Conservation (phyloP, 352 stramenopile genomes). For the Globisporangium orthogonon region DNA sequence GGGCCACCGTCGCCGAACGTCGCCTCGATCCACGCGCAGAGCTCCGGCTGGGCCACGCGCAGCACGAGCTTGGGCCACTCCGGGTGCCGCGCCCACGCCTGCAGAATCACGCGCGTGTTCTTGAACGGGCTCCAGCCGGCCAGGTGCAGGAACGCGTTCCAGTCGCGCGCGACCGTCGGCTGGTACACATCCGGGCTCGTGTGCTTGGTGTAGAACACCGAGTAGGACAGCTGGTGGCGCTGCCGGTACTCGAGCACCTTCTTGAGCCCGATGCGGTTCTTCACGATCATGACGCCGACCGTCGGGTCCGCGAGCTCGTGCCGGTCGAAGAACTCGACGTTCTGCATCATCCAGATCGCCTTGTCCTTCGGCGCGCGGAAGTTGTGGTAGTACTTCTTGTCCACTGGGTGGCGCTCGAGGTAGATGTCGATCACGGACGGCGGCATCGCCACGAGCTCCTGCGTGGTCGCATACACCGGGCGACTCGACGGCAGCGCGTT, state of each 20-base stretch:
- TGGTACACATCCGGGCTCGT: slow-evolving; percentile 68
- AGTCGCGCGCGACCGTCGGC: slow-evolving; percentile 50
- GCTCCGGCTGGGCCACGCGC: slow-evolving; percentile 53
- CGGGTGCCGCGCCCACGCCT: slow-evolving; percentile 59
- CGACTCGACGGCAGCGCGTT: slow-evolving; percentile 60
- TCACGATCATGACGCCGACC: slow-evolving; percentile 79
- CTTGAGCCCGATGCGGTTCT: slow-evolving; percentile 74
- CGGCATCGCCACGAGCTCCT: slow-evolving; percentile 38
- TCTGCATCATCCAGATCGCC: slow-evolving; percentile 84
- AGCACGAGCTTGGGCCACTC: slow-evolving; percentile 71
- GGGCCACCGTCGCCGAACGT: slow-evolving; percentile 36
- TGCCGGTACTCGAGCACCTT: slow-evolving; percentile 80
- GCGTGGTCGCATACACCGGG: slow-evolving; percentile 40
- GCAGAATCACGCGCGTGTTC: slow-evolving; percentile 66
- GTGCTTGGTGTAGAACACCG: slow-evolving; percentile 80
- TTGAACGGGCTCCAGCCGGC: slow-evolving; percentile 70
- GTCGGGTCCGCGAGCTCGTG: slow-evolving; percentile 63
- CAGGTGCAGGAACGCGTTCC: slow-evolving; percentile 70
- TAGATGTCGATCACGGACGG: slow-evolving; percentile 77
- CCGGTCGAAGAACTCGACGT: slow-evolving; percentile 79
- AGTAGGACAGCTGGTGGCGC: slow-evolving; percentile 68
- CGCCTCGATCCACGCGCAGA: slow-evolving; percentile 63
- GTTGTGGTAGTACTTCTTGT: slow-evolving; percentile 65
- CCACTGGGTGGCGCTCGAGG: slow-evolving; percentile 62
- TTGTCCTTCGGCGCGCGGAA: slow-evolving; percentile 52